Evolutionary conservation across 192 early-diverging fungal genomes (phyloP).

Genomic region (Umbelopsis ramanniana): DNA sequence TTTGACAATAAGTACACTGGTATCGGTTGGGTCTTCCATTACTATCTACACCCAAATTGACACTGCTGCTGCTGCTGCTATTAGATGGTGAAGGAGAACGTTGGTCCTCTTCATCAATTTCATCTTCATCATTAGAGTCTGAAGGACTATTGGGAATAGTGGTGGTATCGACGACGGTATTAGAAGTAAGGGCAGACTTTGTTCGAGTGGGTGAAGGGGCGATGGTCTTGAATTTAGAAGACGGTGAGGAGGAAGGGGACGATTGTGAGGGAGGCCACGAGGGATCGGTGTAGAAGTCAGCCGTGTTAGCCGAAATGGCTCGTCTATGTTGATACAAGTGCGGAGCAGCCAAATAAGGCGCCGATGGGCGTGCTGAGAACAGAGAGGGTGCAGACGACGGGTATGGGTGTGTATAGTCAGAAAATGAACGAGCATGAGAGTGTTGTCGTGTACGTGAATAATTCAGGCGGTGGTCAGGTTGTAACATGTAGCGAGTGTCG

Average conservation of each 20-base stretch:
- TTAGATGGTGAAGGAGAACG: slow-evolving; percentile 22
- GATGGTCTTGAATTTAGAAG: slow-evolving; percentile 27
- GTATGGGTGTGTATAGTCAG: slow-evolving; percentile 48
- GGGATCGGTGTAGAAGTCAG: slow-evolving; percentile 31
- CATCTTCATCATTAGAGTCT: slow-evolving; percentile 19
- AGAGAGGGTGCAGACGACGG: neutral
- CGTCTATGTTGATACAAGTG: slow-evolving; percentile 37
- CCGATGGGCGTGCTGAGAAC: slow-evolving; percentile 17
- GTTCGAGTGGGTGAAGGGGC: slow-evolving; percentile 19
- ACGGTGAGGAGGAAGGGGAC: slow-evolving; percentile 19
- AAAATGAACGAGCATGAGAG: slow-evolving; percentile 41
- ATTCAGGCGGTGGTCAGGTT: slow-evolving; percentile 15
- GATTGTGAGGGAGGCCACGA: slow-evolving; percentile 22
- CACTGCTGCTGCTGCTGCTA: slow-evolving; percentile 19
- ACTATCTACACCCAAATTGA: slow-evolving; percentile 20
- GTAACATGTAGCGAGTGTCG: slow-evolving; percentile 16
- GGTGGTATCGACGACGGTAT: neutral
- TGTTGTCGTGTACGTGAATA: slow-evolving; percentile 33
- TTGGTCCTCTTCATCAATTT: slow-evolving; percentile 10
- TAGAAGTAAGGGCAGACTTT: slow-evolving; percentile 3
- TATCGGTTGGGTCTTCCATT: slow-evolving; percentile 41
- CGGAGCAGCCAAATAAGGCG: slow-evolving; percentile 17
- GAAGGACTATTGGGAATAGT: slow-evolving; percentile 4
- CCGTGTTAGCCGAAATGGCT: slow-evolving; percentile 41
- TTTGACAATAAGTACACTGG: slow-evolving; percentile 59